Conservation (phyloP, 345 rosid genomes). For the Corchorus olitorius region DNA sequence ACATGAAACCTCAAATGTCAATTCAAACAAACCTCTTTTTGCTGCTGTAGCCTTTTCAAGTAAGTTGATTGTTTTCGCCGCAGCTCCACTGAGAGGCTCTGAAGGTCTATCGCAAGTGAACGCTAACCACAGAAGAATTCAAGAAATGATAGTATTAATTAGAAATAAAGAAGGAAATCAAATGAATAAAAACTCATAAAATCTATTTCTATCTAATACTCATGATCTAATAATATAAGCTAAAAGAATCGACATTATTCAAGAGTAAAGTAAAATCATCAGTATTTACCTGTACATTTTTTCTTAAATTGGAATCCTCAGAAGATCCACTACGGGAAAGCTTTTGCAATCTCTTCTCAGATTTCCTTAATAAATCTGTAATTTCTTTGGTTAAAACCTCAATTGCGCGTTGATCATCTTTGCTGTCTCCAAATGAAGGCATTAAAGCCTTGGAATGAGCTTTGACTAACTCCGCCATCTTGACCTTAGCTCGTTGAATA, state of each 20-base stretch:
- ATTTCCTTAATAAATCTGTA: slow-evolving; percentile 66
- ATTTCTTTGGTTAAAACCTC: slow-evolving; percentile 76
- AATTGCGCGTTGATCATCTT: slow-evolving; percentile 67
- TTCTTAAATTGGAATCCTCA: slow-evolving; percentile 79
- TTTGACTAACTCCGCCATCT: slow-evolving; percentile 73
- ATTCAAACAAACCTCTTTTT: slow-evolving; percentile 54
- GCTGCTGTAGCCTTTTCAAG: slow-evolving; percentile 65
- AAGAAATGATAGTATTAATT: background rate
- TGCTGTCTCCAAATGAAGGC: slow-evolving; percentile 93
- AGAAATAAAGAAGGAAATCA: background rate
- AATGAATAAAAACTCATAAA: background rate
- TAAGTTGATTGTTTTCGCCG: slow-evolving; percentile 74
- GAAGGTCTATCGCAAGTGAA: slow-evolving; percentile 84
- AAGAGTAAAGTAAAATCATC: background rate
- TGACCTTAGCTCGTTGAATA: slow-evolving; percentile 63
- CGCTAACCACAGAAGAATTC: slow-evolving; percentile 42
- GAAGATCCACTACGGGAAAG: slow-evolving; percentile 64
- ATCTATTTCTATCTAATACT: background rate
- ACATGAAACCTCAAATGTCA: slow-evolving; percentile 2
- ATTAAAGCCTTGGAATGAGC: slow-evolving; percentile 85
- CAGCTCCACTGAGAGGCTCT: slow-evolving; percentile 69
- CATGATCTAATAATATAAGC: background rate
- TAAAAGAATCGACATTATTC: background rate
- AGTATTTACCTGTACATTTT: slow-evolving; percentile 81
- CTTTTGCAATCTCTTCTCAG: slow-evolving; percentile 68